A percentile compares a stretch with the other conserved stretches of the same genome.
Evolutionary conservation across 768 basidiomycete genomes (phyloP).

Genomic region (Boletus edulis): DNA sequence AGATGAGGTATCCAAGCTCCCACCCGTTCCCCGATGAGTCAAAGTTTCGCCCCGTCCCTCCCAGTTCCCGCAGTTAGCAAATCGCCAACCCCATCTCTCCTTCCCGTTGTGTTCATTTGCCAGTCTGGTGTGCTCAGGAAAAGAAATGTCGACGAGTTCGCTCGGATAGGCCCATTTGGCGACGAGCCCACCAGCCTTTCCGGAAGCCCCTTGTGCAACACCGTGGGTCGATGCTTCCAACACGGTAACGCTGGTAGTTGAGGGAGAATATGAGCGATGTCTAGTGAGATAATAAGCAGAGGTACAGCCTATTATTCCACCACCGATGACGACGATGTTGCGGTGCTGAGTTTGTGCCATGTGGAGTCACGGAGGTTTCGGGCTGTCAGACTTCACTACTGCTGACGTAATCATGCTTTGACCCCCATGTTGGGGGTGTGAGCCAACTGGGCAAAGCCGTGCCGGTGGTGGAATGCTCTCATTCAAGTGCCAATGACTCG

Average conservation of each 20-base stretch:
- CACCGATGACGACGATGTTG: conserved; percentile 76
- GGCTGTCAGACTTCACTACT: too few species aligned
- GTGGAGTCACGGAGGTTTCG: not conserved
- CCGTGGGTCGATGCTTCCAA: conserved; percentile 68
- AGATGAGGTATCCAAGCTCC: conserved; percentile 36
- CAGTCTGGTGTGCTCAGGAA: conserved; percentile 66
- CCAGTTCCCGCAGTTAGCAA: conserved; percentile 72
- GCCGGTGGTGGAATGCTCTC: not conserved
- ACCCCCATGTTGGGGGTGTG: conserved; percentile 7
- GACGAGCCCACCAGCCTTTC: conserved; percentile 83
- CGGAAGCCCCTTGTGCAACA: conserved; percentile 76
- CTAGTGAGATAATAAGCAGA: conserved; percentile 77
- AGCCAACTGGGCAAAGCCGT: not conserved
- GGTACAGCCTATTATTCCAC: conserved; percentile 83
- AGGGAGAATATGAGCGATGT: conserved; percentile 46
- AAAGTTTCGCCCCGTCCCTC: conserved; percentile 53
- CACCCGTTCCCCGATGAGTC: conserved; percentile 24
- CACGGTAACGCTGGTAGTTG: conserved; percentile 50
- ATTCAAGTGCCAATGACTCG: not conserved
- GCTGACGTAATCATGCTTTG: not conserved
- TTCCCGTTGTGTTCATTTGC: conserved; percentile 67
- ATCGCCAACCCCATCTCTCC: conserved; percentile 81
- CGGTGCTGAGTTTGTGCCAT: conserved; percentile 21
- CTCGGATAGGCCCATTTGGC: conserved; percentile 83
- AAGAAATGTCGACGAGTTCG: conserved; percentile 65